Percentiles rank a stretch among this genome's conserved stretches.
Conservation (phyloP, 345 rosid genomes). For the Mallotus nudiflorus region DNA sequence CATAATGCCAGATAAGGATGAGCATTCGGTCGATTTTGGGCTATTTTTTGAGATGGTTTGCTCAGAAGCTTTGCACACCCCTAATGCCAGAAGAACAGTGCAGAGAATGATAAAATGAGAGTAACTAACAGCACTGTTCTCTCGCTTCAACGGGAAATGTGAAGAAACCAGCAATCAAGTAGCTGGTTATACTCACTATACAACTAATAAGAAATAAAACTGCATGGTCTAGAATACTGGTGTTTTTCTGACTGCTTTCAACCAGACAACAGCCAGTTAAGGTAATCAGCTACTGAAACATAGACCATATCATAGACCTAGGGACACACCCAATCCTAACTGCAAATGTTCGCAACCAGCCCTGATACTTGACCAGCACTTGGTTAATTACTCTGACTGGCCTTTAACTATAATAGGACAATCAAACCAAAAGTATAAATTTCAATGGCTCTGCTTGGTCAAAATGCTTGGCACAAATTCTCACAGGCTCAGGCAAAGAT, state of each 20-base stretch:
- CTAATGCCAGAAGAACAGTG: no score
- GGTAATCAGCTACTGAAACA: neutral
- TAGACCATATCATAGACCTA: neutral
- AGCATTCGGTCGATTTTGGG: no score
- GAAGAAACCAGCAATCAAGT: neutral
- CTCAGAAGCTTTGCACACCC: no score
- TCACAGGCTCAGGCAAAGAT: neutral
- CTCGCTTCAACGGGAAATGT: neutral
- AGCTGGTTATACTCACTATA: conserved; percentile 1
- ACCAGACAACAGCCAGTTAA: neutral
- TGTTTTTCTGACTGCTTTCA: neutral
- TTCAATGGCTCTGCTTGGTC: no score
- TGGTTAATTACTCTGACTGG: neutral
- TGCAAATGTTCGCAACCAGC: neutral
- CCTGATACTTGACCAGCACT: no score
- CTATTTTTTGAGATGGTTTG: no score
- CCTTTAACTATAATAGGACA: no score
- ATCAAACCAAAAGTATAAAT: no score
- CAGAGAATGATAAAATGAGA: conserved; percentile 1
- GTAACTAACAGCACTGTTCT: conserved; percentile 2
- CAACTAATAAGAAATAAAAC: neutral
- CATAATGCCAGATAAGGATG: neutral
- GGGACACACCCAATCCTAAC: neutral
- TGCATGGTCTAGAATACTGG: neutral
- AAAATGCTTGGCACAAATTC: no score